Percentiles rank a stretch among this genome's conserved stretches.
Conservation (phyloP, 768 basidiomycete genomes). For the Termitomyces sp. region DNA sequence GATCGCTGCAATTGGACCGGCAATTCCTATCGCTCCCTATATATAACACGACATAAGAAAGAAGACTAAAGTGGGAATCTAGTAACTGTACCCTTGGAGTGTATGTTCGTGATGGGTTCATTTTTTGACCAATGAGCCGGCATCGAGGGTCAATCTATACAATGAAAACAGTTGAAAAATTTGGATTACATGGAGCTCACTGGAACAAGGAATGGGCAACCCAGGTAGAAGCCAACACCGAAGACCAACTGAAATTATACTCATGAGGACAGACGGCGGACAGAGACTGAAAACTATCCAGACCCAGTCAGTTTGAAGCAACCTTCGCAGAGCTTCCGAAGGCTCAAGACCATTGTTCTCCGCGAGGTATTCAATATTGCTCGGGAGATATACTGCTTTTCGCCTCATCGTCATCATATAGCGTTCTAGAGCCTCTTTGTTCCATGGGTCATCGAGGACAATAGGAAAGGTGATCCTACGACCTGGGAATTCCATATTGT, state of each 20-base stretch:
- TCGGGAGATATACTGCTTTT: conserved; percentile 63
- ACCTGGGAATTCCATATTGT: conserved; percentile 42
- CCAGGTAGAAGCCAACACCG: conserved; percentile 63
- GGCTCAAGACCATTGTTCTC: conserved; percentile 53
- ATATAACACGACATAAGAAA: conserved; percentile 16
- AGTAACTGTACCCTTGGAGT: conserved; percentile 46
- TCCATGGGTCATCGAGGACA: conserved; percentile 59
- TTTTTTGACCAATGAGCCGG: conserved; percentile 64
- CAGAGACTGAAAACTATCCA: conserved; percentile 4
- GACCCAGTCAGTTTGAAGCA: conserved; percentile 53
- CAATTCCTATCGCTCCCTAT: conserved; percentile 69
- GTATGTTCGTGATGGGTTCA: conserved; percentile 69
- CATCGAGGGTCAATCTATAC: conserved; percentile 50
- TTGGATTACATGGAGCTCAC: conserved; percentile 26
- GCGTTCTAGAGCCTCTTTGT: conserved; percentile 47
- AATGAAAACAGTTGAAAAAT: background rate
- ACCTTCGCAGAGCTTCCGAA: conserved; percentile 39
- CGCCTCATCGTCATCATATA: conserved; percentile 55
- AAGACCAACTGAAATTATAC: conserved; percentile 43
- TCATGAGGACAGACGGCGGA: background rate
- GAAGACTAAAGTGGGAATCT: background rate
- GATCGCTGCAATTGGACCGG: conserved; percentile 62
- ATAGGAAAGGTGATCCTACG: conserved; percentile 60
- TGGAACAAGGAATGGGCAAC: conserved; percentile 60
- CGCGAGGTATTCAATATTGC: conserved; percentile 66